Base-by-base conservation (phyloP, 176 grass and related monocot genomes). In the Themeda triandra region DNA sequence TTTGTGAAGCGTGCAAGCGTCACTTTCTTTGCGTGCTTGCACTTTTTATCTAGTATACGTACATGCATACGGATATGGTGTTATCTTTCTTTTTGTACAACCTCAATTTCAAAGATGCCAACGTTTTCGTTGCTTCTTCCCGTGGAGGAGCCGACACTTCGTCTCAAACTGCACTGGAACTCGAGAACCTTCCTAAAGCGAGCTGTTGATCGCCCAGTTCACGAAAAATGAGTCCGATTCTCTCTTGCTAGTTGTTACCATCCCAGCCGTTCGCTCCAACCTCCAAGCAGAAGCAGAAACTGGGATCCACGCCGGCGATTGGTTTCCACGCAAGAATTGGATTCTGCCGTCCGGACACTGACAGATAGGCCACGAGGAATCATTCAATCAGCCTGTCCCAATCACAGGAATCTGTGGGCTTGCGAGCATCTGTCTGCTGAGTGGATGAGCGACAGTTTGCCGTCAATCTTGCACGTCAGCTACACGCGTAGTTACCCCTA, bases 341-440 rank as follows among this genome's bases (percentile, higher is more conserved):
- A 75, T 90, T 67, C 68, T 32, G 60, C 51, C 10, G 10, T 46
- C 39, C 60, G 9, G n/a, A 32, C 29, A 40, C 88, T 86, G 80
- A 83, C 46, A 78, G 21, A 48, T 37, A 25, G 88, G 6, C 68
- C 88, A 63, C 49, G 19, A 69, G 60, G 80, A 87, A 79, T 80
- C 62, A 87, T 75, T 80, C 62, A 30, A 73, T 48, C 73, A 78
- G 84, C 69, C 73, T 35, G 46, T 76, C 66, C 33, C 73, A 18
- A 44, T 45, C 46, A 83, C 4, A 40, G 65, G 74, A 79, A 90
- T 75, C 84, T 62, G 46, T 31, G 69, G 84, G 75, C 60, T 23
- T 1, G 19, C 53, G 56, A 33, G 31, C 37, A 45, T 73, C 69
- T 48, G 75, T 23, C 63, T 45, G 19, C 10, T 8, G 18, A 42